Percentiles rank a stretch among this genome's conserved stretches.
These are phyloP conservation scores for Synchytrium microbalum DNA, from an alignment of 371 early-diverging fungal species.

Conservation along the genomic window DNA sequence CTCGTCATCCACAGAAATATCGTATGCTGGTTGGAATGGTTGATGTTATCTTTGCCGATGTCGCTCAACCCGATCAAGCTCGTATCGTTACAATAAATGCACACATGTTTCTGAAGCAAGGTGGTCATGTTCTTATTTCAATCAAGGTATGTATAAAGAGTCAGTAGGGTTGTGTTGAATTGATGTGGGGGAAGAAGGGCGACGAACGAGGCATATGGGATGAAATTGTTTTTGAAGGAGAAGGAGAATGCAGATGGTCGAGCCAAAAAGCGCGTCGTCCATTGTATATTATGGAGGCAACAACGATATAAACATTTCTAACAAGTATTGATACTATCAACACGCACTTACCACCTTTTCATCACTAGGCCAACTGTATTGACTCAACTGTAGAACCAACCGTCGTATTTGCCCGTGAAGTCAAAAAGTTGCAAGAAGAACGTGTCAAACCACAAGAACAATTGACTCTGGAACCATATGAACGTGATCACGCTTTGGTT, in stretches of 20 bases:
- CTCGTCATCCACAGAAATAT: slow-evolving; percentile 99
- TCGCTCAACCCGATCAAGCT: slow-evolving; percentile 99
- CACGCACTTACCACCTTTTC: background rate
- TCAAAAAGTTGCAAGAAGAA: slow-evolving; percentile 97
- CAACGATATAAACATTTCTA: too few species aligned
- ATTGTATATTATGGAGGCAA: too few species aligned
- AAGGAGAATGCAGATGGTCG: background rate
- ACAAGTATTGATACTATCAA: too few species aligned
- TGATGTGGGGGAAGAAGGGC: too few species aligned
- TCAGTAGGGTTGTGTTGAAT: too few species aligned
- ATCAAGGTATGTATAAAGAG: too few species aligned
- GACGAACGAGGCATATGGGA: too few species aligned
- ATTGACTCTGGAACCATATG: slow-evolving; percentile 99
- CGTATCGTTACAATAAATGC: slow-evolving; percentile 99
- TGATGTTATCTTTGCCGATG: slow-evolving; percentile 99
- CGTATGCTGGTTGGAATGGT: slow-evolving; percentile 99
- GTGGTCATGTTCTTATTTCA: slow-evolving; percentile 97
- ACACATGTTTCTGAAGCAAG: slow-evolving; percentile 97
- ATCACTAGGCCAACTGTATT: slow-evolving; percentile 93
- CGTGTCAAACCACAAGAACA: slow-evolving; percentile 99
- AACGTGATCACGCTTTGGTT: slow-evolving; percentile 99
- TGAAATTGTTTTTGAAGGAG: background rate
- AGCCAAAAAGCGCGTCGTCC: background rate
- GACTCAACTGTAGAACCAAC: slow-evolving; percentile 98
- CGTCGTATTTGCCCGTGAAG: slow-evolving; percentile 99